Conservation (phyloP, 805 yeast genomes). For the Wickerhamomyces canadensis region DNA sequence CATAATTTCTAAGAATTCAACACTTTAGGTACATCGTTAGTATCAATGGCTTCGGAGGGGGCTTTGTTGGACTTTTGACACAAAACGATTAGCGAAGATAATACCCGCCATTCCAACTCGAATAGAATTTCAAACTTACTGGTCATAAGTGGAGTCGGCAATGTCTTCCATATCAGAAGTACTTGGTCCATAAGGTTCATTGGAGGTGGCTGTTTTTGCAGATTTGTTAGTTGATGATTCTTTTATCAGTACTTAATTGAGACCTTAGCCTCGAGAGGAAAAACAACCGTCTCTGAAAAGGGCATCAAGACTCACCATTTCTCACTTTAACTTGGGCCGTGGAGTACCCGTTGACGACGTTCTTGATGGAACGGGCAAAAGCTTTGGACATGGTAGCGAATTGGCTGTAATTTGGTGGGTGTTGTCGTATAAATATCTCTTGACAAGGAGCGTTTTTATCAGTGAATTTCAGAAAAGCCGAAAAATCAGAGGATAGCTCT, state of each 20-base stretch:
- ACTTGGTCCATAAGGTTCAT: constrained; percentile 82
- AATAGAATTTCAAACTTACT: no score
- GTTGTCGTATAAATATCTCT: not conserved
- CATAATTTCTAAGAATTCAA: constrained; percentile 83
- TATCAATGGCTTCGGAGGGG: no score
- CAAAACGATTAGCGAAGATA: no score
- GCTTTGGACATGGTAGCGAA: constrained; percentile 56
- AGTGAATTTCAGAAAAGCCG: no score
- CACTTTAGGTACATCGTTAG: constrained; percentile 21
- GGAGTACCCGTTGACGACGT: constrained; percentile 74
- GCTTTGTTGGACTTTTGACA: no score
- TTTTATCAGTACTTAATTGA: no score
- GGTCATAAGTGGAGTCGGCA: constrained; percentile 63
- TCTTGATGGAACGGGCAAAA: constrained; percentile 78
- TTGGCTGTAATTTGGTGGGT: not conserved
- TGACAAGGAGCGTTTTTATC: no score
- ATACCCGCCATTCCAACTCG: no score
- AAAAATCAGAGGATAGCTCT: no score
- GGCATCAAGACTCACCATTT: constrained; percentile 33
- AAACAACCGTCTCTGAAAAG: no score
- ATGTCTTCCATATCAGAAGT: constrained; percentile 78
- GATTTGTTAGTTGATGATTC: no score
- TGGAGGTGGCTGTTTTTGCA: constrained; percentile 59
- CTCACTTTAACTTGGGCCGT: constrained; percentile 82
- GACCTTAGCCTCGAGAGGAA: not conserved